Evolutionary conservation across 2,329 filamentous ascomycete species (phyloP).

Genomic region (Alternaria hordeiaustralica): DNA sequence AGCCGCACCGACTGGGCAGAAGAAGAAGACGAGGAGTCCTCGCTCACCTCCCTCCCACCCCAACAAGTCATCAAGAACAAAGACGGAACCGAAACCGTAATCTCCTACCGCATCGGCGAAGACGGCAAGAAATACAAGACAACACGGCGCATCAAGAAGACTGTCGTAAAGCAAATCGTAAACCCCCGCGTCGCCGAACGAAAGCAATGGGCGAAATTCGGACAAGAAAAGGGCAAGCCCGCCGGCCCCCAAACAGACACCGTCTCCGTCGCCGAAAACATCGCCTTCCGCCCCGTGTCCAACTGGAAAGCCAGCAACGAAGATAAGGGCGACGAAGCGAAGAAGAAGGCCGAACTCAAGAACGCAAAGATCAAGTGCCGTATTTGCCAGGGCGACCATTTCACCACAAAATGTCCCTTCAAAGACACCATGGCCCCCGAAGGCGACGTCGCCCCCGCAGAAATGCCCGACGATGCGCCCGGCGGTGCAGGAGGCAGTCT

Average conservation of each 20-base stretch:
- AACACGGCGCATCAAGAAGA: constrained; percentile 92
- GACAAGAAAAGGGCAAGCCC: constrained; percentile 82
- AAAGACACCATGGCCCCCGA: constrained; percentile 98
- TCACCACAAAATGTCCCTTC: constrained; percentile 98
- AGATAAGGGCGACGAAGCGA: constrained; percentile 76
- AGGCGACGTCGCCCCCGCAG: constrained; percentile 56
- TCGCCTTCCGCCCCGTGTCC: constrained; percentile 89
- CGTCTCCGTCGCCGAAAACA: constrained; percentile 95
- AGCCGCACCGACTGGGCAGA: constrained; percentile 82
- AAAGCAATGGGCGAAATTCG: constrained; percentile 92
- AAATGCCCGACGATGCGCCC: constrained; percentile 56
- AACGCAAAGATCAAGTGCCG: constrained; percentile 99
- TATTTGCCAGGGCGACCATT: constrained; percentile 99
- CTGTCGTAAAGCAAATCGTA: constrained; percentile 87
- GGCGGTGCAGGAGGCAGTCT: constrained; percentile 59
- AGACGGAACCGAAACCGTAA: constrained; percentile 95
- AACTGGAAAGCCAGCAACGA: constrained; percentile 93
- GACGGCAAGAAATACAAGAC: constrained; percentile 96
- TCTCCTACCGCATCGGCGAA: constrained; percentile 89
- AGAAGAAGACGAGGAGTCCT: constrained; percentile 76
- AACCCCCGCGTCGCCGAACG: constrained; percentile 97
- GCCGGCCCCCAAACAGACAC: constrained; percentile 85
- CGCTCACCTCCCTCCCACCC: constrained; percentile 81
- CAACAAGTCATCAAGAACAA: constrained; percentile 93
- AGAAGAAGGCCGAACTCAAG: constrained; percentile 75